These are phyloP conservation scores for Ajuga reptans DNA, from an alignment of 305 asterid species.

Conservation along the genomic window DNA sequence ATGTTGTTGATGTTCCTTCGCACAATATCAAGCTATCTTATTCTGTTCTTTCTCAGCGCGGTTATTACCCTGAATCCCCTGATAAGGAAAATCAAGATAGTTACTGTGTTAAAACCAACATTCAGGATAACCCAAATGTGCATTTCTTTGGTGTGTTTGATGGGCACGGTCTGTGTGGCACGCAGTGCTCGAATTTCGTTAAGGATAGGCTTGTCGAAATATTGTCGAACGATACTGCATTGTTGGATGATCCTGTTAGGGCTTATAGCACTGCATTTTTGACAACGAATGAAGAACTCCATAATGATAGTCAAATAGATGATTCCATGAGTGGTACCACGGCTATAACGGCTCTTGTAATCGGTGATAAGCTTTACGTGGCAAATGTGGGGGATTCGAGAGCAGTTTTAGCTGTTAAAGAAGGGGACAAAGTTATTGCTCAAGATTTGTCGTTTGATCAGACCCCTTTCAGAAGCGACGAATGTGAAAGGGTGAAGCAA, in stretches of 20 bases:
- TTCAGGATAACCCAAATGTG: conserved; percentile 73
- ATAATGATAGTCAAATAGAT: conserved; percentile 51
- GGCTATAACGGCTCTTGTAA: conserved; percentile 68
- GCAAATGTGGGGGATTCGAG: conserved; percentile 98
- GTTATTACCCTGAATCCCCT: conserved; percentile 82
- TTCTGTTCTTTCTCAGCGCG: conserved; percentile 64
- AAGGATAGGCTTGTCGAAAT: conserved; percentile 64
- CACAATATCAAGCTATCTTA: conserved; percentile 58
- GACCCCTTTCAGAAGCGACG: conserved; percentile 87
- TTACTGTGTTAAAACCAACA: conserved; percentile 49
- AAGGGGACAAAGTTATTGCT: conserved; percentile 53
- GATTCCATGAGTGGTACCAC: conserved; percentile 99
- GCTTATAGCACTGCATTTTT: conserved; percentile 63
- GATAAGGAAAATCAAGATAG: conserved; percentile 90
- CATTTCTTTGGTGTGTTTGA: conserved; percentile 97
- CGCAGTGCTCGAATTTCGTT: conserved; percentile 69
- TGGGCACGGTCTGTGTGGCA: conserved; percentile 77
- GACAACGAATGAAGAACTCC: conserved; percentile 78
- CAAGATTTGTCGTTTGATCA: conserved; percentile 75
- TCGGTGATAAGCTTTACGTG: conserved; percentile 70
- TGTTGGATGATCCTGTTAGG: conserved; percentile 74
- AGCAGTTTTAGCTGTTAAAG: conserved; percentile 83
- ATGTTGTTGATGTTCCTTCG: conserved; percentile 70
- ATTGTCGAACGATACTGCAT: conserved; percentile 42
- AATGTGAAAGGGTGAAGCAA: conserved; percentile 75